Percentiles rank a stretch among this genome's conserved stretches.
Evolutionary conservation across 805 yeast species (phyloP).

Genomic region (Priceomyces medius): DNA sequence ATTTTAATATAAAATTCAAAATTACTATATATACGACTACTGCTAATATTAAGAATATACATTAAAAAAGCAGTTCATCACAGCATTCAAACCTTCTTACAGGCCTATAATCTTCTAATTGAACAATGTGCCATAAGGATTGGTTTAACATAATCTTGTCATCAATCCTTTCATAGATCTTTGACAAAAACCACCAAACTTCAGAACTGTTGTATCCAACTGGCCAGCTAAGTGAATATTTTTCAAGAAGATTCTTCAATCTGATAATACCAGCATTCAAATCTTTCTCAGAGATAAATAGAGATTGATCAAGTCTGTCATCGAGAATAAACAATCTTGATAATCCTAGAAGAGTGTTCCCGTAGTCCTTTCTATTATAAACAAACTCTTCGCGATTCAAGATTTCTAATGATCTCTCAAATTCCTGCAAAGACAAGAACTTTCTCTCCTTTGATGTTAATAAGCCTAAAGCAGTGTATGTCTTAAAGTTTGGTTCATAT

Average conservation of each 20-base stretch:
- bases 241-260: constrained; percentile 46
- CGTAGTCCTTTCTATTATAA: constrained; percentile 36
- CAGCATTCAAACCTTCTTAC: constrained; percentile 42
- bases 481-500: constrained; percentile 44
- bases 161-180: constrained; percentile 58
- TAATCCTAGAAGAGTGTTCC: constrained; percentile 55
- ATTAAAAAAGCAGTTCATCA: constrained; percentile 15
- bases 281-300: constrained; percentile 58
- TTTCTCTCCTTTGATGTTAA: constrained; percentile 43
- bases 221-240: constrained; percentile 37
- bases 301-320: constrained; percentile 27
- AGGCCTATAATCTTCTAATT: constrained; percentile 60
- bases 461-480: constrained; percentile 51
- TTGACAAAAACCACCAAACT: constrained; percentile 67
- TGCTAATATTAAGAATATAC: background rate
- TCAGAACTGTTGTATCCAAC: constrained; percentile 48
- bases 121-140: constrained; percentile 62
- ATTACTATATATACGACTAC: background rate
- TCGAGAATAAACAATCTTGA: constrained; percentile 49
- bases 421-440: constrained; percentile 56
- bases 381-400: constrained; percentile 26
- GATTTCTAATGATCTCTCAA: constrained; percentile 58
- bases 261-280: constrained; percentile 60
- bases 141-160: constrained; percentile 48
- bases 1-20: background rate